phyloP scores from a whole-genome alignment of 176 grass and related monocot species.

The Rhynchospora breviuscula region DNA sequence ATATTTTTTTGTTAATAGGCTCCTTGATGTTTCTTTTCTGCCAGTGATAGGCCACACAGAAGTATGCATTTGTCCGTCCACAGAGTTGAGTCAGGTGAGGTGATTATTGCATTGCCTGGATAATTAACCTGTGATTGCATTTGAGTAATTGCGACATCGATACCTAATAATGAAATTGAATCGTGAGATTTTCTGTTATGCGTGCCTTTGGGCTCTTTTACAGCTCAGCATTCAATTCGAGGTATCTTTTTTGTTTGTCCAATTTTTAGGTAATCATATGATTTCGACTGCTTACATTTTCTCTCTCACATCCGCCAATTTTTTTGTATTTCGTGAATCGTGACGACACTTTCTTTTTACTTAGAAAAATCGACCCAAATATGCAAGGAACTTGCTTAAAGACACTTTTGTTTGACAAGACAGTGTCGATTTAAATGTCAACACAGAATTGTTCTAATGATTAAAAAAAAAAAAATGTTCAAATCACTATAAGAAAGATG shows the following conservation, averaged over 20 bases:
- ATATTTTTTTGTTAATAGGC: too few species aligned
- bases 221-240: not conserved
- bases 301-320: not conserved
- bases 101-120: not conserved
- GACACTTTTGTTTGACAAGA: too few species aligned
- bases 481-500: too few species aligned
- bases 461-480: too few species aligned
- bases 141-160: not conserved
- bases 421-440: too few species aligned
- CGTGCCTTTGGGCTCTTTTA: constrained; percentile 3
- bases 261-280: constrained; percentile 8
- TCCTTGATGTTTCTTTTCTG: too few species aligned
- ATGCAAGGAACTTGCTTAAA: too few species aligned
- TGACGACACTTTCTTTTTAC: not conserved
- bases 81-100: not conserved
- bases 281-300: not conserved
- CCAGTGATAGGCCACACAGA: not conserved
- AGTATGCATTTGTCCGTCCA: not conserved
- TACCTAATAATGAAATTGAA: not conserved
- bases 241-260: not conserved
- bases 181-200: constrained; percentile 19
- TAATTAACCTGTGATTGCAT: constrained; percentile 18
- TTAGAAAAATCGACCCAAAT: not conserved
- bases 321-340: too few species aligned
- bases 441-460: too few species aligned